Evolutionary conservation across 1,284 basidiomycete genomes (phyloP).

Genomic region (Megacollybia platyphylla): DNA sequence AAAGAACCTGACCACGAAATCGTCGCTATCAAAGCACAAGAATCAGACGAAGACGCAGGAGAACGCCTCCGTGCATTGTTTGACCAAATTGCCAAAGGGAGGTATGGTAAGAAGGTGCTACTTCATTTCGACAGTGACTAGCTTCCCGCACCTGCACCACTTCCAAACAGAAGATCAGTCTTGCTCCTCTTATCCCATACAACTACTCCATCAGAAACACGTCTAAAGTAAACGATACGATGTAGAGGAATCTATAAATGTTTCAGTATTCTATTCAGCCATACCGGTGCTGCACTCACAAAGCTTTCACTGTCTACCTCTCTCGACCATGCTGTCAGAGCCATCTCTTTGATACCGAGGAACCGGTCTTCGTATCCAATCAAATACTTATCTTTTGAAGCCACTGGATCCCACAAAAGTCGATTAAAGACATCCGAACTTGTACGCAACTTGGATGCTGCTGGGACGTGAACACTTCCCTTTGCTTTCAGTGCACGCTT

Average conservation of each 20-base stretch:
- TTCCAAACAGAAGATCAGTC: constrained; percentile 5
- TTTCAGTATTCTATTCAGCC: neutral
- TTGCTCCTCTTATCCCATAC: constrained; percentile 11
- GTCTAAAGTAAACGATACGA: constrained; percentile 11
- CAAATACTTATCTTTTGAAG: constrained; percentile 8
- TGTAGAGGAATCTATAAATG: constrained; percentile 12
- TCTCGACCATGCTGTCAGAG: constrained; percentile 10
- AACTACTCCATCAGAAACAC: constrained; percentile 7
- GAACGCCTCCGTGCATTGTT: constrained; percentile 35
- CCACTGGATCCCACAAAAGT: constrained; percentile 9
- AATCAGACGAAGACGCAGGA: constrained; percentile 42
- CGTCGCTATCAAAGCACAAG: constrained; percentile 31
- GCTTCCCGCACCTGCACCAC: constrained; percentile 1
- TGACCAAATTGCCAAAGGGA: constrained; percentile 34
- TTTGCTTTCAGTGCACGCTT: neutral
- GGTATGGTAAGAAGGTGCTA: constrained; percentile 60
- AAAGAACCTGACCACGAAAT: constrained; percentile 57
- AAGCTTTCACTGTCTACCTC: constrained; percentile 13
- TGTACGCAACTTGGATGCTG: constrained; percentile 9
- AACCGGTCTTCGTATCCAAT: constrained; percentile 15
- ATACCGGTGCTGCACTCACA: constrained; percentile 6
- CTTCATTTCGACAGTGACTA: constrained; percentile 31
- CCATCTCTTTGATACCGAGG: constrained; percentile 10
- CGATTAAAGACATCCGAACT: constrained; percentile 11
- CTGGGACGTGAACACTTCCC: constrained; percentile 3